Conservation (phyloP, 306 rosid genomes). For the Vigna unguiculata region DNA sequence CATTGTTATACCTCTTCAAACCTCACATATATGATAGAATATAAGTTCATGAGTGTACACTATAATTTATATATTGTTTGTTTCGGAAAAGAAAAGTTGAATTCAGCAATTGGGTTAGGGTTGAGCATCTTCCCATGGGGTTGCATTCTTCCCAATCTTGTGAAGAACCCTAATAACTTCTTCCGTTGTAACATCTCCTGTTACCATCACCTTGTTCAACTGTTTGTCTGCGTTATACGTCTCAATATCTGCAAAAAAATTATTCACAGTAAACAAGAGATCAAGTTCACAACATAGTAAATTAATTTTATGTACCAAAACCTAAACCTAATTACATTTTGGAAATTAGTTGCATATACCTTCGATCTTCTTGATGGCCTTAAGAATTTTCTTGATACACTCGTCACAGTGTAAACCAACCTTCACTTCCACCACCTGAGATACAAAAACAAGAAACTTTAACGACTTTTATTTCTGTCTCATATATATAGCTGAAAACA, state of each 20-base stretch:
- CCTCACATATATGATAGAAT: slow-evolving; percentile 1
- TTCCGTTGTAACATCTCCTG: slow-evolving; percentile 74
- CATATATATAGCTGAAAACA: slow-evolving; percentile 1
- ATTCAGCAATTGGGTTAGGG: slow-evolving; percentile 44
- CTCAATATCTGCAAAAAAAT: slow-evolving; percentile 69
- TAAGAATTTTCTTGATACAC: slow-evolving; percentile 87
- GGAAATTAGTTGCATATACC: slow-evolving; percentile 39
- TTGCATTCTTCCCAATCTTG: slow-evolving; percentile 71
- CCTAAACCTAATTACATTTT: no score
- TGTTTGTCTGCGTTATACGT: slow-evolving; percentile 74
- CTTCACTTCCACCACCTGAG: slow-evolving; percentile 85
- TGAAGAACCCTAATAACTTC: slow-evolving; percentile 72
- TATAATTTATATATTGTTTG: not conserved
- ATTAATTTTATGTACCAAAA: no score
- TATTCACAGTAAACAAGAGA: not conserved
- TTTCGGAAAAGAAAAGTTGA: not conserved
- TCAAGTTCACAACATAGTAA: no score
- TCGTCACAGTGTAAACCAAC: slow-evolving; percentile 86
- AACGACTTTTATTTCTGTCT: not conserved
- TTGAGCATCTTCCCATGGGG: slow-evolving; percentile 56
- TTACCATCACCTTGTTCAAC: slow-evolving; percentile 75
- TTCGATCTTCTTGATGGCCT: slow-evolving; percentile 85
- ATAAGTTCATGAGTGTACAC: not conserved
- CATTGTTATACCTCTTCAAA: slow-evolving; percentile 8
- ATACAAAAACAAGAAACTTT: slow-evolving; percentile 6